Conservation (phyloP, 441 rosid genomes). For the Isatis lusitanica region DNA sequence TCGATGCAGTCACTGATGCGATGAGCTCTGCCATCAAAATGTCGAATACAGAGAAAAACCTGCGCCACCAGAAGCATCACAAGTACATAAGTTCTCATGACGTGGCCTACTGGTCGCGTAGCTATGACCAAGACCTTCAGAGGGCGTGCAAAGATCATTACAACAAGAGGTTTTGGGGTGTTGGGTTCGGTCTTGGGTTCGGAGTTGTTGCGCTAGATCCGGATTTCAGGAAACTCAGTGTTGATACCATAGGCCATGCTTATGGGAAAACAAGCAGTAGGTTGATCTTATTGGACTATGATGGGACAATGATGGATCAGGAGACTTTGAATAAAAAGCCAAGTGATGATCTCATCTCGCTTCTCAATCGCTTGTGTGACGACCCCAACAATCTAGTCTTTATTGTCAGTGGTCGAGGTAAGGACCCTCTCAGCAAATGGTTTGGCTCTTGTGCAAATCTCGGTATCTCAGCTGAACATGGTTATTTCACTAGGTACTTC, state of each 20-base stretch:
- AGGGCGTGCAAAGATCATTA: constrained; percentile 75
- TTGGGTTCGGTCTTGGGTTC: constrained; percentile 71
- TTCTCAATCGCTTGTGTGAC: constrained; percentile 54
- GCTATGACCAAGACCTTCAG: constrained; percentile 70
- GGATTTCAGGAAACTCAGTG: constrained; percentile 59
- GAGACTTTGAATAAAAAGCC: constrained; percentile 56
- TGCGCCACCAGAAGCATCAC: constrained; percentile 84
- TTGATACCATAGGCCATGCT: constrained; percentile 53
- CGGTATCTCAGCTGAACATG: constrained; percentile 82
- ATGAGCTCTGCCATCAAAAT: constrained; percentile 54
- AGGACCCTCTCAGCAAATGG: constrained; percentile 65
- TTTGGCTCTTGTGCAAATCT: constrained; percentile 58
- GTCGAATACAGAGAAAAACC: constrained; percentile 51
- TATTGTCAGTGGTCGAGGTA: constrained; percentile 78
- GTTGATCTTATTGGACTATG: constrained; percentile 70
- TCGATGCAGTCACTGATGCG: constrained; percentile 60
- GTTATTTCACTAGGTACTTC: constrained; percentile 66
- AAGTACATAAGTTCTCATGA: constrained; percentile 81
- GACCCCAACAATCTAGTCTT: constrained; percentile 67
- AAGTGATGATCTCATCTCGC: constrained; percentile 45
- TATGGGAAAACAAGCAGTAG: constrained; percentile 54
- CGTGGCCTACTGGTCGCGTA: constrained; percentile 74
- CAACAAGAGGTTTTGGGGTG: constrained; percentile 67
- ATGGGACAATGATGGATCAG: constrained; percentile 71
- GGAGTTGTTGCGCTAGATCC: constrained; percentile 73